These are phyloP conservation scores for Nothopassalora personata DNA, from an alignment of 2,329 filamentous ascomycete genomes.

Conservation along the genomic window DNA sequence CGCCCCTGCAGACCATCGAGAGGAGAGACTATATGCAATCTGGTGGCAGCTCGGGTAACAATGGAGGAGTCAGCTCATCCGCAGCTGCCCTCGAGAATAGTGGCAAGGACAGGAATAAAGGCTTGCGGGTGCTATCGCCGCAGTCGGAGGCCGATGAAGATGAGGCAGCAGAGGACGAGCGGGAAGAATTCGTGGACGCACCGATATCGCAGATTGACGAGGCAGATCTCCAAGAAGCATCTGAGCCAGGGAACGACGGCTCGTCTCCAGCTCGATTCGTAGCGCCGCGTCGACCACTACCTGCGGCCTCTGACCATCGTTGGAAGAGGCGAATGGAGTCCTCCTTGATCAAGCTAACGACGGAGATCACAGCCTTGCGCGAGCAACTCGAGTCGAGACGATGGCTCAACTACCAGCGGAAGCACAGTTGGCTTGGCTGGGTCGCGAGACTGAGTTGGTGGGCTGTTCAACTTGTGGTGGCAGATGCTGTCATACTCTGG, in stretches of 20 bases:
- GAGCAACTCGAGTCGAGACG: slow-evolving; percentile 80
- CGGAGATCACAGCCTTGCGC: slow-evolving; percentile 83
- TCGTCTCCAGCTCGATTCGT: slow-evolving; percentile 11
- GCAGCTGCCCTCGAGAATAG: slow-evolving; percentile 26
- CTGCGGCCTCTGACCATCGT: slow-evolving; percentile 42
- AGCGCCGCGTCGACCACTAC: slow-evolving; percentile 7
- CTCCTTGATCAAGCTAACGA: slow-evolving; percentile 80
- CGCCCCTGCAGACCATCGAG: slow-evolving; percentile 28
- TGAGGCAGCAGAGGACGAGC: slow-evolving; percentile 35
- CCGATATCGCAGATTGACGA: slow-evolving; percentile 43
- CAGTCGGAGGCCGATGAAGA: slow-evolving; percentile 64
- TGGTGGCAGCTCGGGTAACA: slow-evolving; percentile 21
- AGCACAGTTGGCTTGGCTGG: slow-evolving; percentile 64
- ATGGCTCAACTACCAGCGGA: slow-evolving; percentile 62
- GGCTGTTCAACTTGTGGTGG: slow-evolving; percentile 64
- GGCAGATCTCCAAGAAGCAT: slow-evolving; percentile 21
- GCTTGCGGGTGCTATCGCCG: slow-evolving; percentile 63
- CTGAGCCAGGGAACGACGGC: slow-evolving; percentile 14
- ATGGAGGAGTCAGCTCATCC: slow-evolving; percentile 22
- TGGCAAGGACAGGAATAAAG: slow-evolving; percentile 11
- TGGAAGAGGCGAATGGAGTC: slow-evolving; percentile 82
- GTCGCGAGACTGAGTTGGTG: slow-evolving; percentile 65
- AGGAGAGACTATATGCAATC: slow-evolving; percentile 32
- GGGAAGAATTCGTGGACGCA: slow-evolving; percentile 46
- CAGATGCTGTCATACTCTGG: slow-evolving; percentile 63